A percentile compares a stretch with the other conserved stretches of the same genome.
These are phyloP conservation scores for Zostera marina DNA, from an alignment of 116 monocot genomes.

Conservation along the genomic window DNA sequence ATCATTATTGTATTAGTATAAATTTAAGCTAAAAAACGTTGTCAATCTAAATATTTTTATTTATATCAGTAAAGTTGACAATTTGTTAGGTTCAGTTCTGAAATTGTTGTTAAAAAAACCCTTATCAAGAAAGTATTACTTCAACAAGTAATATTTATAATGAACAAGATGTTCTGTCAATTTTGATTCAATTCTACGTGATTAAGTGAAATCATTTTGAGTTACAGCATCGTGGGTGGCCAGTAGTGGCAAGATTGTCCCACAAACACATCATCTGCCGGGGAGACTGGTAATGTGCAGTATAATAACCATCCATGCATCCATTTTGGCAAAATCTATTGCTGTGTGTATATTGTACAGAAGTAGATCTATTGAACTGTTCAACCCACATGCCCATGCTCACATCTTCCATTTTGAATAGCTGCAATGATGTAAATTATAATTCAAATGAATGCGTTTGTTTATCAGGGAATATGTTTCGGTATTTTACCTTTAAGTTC, in stretches of 20 bases:
- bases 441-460: neutral
- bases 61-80: too few species aligned
- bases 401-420: slow-evolving; percentile 99
- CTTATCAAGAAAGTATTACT: too few species aligned
- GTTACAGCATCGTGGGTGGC: slow-evolving; percentile 67
- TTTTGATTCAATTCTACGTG: too few species aligned
- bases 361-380: slow-evolving; percentile 44
- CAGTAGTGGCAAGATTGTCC: slow-evolving; percentile 47
- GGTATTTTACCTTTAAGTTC: slow-evolving; percentile 41
- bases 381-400: slow-evolving; percentile 99
- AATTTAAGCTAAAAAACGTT: too few species aligned
- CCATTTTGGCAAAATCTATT: slow-evolving; percentile 91
- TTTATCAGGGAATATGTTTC: too few species aligned
- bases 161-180: too few species aligned
- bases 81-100: too few species aligned
- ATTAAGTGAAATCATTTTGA: slow-evolving; percentile 35
- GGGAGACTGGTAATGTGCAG: slow-evolving; percentile 88
- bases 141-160: too few species aligned
- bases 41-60: too few species aligned
- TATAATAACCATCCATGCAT: slow-evolving; percentile 76
- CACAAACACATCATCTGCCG: slow-evolving; percentile 87
- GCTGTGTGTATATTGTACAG: slow-evolving; percentile 62
- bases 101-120: too few species aligned
- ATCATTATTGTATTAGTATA: too few species aligned
- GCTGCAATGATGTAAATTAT: slow-evolving; percentile 24